A percentile compares a stretch with the other conserved stretches of the same genome.
These are phyloP conservation scores for Eimeria praecox DNA, from an alignment of 169 alveolate species.

Conservation along the genomic window DNA sequence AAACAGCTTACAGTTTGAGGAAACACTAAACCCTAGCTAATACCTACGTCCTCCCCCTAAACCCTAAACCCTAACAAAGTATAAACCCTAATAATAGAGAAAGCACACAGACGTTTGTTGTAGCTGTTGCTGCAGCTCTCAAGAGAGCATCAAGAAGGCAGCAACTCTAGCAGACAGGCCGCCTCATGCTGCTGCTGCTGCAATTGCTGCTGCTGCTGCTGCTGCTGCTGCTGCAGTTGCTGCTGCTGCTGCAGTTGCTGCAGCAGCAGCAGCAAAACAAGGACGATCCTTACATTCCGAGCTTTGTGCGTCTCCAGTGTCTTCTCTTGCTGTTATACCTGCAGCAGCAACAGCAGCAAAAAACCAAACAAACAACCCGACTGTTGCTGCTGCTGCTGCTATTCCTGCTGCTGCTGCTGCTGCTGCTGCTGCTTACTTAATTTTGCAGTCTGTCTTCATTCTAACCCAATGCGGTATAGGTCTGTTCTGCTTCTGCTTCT, in stretches of 20 bases:
- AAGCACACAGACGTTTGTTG: neutral
- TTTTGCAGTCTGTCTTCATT: constrained; percentile 94
- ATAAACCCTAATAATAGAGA: too few species aligned
- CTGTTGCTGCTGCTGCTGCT: constrained; percentile 29
- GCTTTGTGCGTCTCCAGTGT: constrained; percentile 98
- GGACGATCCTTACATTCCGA: constrained; percentile 90
- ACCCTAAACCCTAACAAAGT: neutral
- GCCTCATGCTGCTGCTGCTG: neutral
- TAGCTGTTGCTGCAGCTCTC: neutral
- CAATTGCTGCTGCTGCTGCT: neutral
- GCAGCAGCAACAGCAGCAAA: constrained; percentile 59
- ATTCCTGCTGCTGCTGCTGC: constrained; percentile 27
- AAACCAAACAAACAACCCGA: neutral
- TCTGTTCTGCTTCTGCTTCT: constrained; percentile 97
- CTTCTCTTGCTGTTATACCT: constrained; percentile 97
- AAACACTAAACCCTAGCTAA: neutral
- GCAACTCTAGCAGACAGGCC: neutral
- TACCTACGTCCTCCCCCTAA: constrained; percentile 1
- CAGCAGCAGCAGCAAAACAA: neutral
- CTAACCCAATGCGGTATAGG: constrained; percentile 98
- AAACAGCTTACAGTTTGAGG: neutral
- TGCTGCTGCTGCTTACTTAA: constrained; percentile 90
- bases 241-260: neutral
- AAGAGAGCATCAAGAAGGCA: neutral
- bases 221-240: constrained; percentile 36